These are phyloP conservation scores for Pyrus pyrifolia DNA, from an alignment of 306 rosid genomes.

Conservation along the genomic window DNA sequence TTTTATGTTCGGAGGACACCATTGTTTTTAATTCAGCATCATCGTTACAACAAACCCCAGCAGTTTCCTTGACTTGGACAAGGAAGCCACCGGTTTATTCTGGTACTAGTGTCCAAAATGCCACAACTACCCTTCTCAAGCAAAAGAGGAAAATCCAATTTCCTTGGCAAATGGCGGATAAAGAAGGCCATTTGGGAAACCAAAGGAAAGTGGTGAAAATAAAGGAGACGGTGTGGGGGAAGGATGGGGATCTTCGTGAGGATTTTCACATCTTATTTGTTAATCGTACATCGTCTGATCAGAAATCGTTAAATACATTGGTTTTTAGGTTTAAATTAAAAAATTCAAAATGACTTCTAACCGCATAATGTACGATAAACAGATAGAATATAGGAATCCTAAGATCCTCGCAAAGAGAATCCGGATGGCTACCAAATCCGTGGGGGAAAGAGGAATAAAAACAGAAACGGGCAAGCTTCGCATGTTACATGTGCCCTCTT, in stretches of 20 bases:
- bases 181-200: conserved; percentile 31
- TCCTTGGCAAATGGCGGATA: neutral
- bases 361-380: no score
- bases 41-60: conserved; percentile 63
- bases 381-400: no score
- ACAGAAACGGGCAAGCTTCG: conserved; percentile 48
- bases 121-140: neutral
- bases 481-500: conserved; percentile 47
- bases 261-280: no score
- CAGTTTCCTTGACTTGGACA: conserved; percentile 73
- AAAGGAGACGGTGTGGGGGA: neutral
- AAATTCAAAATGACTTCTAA: no score
- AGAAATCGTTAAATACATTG: no score
- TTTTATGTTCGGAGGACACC: conserved; percentile 1
- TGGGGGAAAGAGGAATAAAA: conserved; percentile 29
- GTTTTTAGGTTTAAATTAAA: no score
- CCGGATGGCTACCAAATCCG: no score
- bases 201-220: neutral
- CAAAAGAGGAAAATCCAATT: neutral
- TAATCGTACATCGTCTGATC: no score
- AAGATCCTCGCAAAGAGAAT: no score
- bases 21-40: conserved; percentile 21
- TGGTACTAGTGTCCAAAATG: conserved; percentile 12
- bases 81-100: conserved; percentile 42
- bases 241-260: no score